Evolutionary conservation across 176 grass and related monocot genomes (phyloP).

Genomic region (Dactylis glomerata): DNA sequence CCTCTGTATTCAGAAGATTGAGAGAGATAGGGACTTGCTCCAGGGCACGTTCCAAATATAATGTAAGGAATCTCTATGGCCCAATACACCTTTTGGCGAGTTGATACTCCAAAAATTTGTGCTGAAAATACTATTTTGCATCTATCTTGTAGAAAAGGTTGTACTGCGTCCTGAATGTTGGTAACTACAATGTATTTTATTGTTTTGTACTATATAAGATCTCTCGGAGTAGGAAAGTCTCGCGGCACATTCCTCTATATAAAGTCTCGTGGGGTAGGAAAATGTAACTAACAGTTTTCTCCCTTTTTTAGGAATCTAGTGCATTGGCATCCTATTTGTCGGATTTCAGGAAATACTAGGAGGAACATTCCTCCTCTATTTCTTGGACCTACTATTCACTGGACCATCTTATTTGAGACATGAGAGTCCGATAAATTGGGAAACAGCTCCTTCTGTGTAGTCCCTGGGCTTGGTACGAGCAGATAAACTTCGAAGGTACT

Average conservation of each 20-base stretch:
- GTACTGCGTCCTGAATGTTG: neutral
- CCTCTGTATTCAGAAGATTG: neutral
- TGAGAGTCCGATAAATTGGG: neutral
- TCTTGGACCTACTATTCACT: slow-evolving; percentile 16
- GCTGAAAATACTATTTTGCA: neutral
- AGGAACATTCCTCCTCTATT: neutral
- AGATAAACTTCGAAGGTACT: slow-evolving; percentile 13
- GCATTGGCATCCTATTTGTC: slow-evolving; percentile 14
- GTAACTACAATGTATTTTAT: neutral
- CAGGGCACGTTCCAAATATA: neutral
- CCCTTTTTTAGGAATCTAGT: slow-evolving; percentile 7
- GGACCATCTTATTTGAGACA: slow-evolving; percentile 12
- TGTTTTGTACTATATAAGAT: neutral
- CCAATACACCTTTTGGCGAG: too few relatives aligned
- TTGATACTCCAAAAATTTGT: neutral
- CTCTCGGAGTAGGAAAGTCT: neutral
- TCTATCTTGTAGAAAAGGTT: neutral
- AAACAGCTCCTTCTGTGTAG: slow-evolving; percentile 6
- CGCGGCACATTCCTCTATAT: neutral
- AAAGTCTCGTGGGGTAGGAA: neutral
- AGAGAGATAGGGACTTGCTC: neutral
- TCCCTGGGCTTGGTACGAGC: slow-evolving; percentile 21
- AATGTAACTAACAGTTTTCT: neutral
- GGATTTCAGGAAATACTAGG: slow-evolving; percentile 22
- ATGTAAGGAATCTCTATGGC: too few relatives aligned